phyloP scores from a whole-genome alignment of 192 early-diverging fungal species.

The Coemansia sp. region DNA sequence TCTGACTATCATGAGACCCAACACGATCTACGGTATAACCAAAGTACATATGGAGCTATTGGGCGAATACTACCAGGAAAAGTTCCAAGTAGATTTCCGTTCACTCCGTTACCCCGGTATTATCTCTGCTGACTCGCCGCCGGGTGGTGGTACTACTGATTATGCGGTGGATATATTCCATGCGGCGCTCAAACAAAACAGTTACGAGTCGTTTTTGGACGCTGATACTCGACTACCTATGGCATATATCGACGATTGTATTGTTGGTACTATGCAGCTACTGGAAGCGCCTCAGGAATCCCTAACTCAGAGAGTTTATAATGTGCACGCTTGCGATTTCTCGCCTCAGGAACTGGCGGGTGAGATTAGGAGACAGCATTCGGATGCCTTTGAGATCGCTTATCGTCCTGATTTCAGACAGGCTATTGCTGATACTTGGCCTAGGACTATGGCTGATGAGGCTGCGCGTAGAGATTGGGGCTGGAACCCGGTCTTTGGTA shows the following conservation, averaged over 20 bases:
- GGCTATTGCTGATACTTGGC: conserved; percentile 70
- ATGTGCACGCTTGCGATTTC: conserved; percentile 65
- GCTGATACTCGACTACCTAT: conserved; percentile 64
- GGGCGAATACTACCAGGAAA: conserved; percentile 69
- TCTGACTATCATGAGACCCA: conserved; percentile 68
- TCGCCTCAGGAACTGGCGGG: conserved; percentile 60
- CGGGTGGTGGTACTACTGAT: conserved; percentile 70
- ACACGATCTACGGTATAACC: conserved; percentile 71
- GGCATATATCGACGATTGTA: conserved; percentile 70
- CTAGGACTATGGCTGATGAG: conserved; percentile 62
- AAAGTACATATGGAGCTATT: conserved; percentile 69
- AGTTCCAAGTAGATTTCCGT: conserved; percentile 68
- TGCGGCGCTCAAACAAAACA: conserved; percentile 60
- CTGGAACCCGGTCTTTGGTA: conserved; percentile 64
- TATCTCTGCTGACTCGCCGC: conserved; percentile 66
- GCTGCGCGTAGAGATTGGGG: conserved; percentile 66
- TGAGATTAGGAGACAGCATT: conserved; percentile 58
- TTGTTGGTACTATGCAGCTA: conserved; percentile 66
- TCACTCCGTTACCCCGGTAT: conserved; percentile 69
- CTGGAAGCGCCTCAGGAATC: conserved; percentile 57
- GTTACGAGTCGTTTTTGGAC: conserved; percentile 63
- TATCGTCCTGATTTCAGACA: conserved; percentile 66
- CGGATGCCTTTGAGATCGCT: conserved; percentile 60
- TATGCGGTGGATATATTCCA: conserved; percentile 75
- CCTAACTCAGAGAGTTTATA: conserved; percentile 65